Base-by-base conservation (phyloP, 768 basidiomycete genomes). In the Amanita molliuscula region DNA sequence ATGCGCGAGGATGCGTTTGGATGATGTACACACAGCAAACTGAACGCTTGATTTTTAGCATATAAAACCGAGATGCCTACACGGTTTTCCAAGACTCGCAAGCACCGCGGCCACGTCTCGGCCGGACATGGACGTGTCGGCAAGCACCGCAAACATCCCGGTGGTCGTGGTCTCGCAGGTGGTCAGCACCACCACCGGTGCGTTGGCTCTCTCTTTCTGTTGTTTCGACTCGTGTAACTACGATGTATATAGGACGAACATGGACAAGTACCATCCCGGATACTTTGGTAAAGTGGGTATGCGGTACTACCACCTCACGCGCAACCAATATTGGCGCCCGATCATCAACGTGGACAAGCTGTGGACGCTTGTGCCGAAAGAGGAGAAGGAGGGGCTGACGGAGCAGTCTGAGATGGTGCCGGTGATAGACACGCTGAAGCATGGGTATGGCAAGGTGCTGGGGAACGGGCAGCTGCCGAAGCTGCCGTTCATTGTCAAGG, bases 241-340 rank as follows among this genome's bases (percentile, higher is more conserved):
- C 38, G 38, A 47, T 54, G 18, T 5, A 25, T 38, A 21, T 55
- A 90, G 93, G 54, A 94, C 87, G 65, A 96, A 97, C 77, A 89
- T 95, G 65, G 93, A 95, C 73, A 95, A 95, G 75, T 97, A 92
- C 86, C 94, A 97, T 74, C 93, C 93, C 69, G 94, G 94, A 88
- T 97, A 97, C 91, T 98, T 95, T 69, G 94, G 94, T 78, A 97
- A 97, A 75, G 91, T 95, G 67, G 96, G 96, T 90, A 99, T 99
- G 95, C 84, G 96, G 66, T 84, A 85, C 71, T 99, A 87, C 88
- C 96, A 99, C 69, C 71, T 92, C 55, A 92, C 88, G 50, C 84
- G 84, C 70, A 96, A 96, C 70, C 69, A 77, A 59, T 76, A 82
- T 71, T 96, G 91, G 93, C 81, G 86, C 55, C 93, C 95, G 16